Evolutionary conservation across 768 basidiomycete genomes (phyloP), one percentile per base, ranked within the genome.

Genomic region (Suillus lakei): DNA sequence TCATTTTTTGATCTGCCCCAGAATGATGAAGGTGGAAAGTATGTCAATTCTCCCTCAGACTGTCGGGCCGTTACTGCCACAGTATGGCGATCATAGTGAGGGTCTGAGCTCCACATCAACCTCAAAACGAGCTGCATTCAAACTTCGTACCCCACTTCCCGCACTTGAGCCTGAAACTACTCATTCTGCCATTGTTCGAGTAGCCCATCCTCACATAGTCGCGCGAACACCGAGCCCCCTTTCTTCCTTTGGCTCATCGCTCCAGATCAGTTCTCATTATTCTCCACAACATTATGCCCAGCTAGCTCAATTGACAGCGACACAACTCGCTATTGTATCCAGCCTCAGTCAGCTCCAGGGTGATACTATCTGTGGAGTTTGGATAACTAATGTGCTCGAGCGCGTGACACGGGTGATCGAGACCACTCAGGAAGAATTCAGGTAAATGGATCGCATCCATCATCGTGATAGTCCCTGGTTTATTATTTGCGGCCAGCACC

Each of bases 291-390:
- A 6, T 34, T 30, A n/a, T 69, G 21, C 59, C 68, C 58, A 59
- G 21, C 63, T 72, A 36, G 68, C 28, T 32, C 50, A 34, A 32
- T 75, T 74, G 30, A 68, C 67, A 50, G 74, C 76, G 32, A 72
- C 61, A 21, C 72, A 41, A 32, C 66, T 67, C 38, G 56, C 60
- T 0, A 74, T 64, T 39, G 74, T 71, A 64, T 66, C 62, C 30
- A 32, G 48, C 36, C 71, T 75, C 2, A 6, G 54, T 15, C 63
- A 73, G 59, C 65, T 74, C 21, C 65, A 69, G 51, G 68, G 58
- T 51, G 48, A 50, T 7, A 64, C 16, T 18, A 38, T 12, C 68
- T 51, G 67, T 77, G 60, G 69, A 61, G 54, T 66, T 39, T 21
- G 23, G 38, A 76, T 32, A 71, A 69, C 48, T 16, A 5, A 16